phyloP scores from a whole-genome alignment of 2,329 filamentous ascomycete genomes.

The Epichloe baconii region DNA sequence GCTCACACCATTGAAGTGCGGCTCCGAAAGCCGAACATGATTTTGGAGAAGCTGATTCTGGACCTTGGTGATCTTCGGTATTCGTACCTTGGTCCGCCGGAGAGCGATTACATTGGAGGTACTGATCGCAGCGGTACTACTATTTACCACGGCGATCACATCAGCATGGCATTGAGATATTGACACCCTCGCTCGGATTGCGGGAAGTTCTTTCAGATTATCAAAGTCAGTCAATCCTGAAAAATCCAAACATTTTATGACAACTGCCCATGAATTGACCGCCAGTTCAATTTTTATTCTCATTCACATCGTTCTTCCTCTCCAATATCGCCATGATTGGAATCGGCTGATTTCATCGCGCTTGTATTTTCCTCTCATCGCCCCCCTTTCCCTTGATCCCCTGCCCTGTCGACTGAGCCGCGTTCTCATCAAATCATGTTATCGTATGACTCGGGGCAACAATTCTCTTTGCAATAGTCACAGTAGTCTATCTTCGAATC shows the following conservation, averaged over 20 bases:
- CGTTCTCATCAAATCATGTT: too few relatives aligned
- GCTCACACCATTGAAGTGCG: slow-evolving; percentile 17
- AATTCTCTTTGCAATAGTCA: background rate
- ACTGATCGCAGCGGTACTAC: background rate
- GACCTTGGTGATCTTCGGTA: slow-evolving; percentile 19
- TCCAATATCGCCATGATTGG: too few relatives aligned
- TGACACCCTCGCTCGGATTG: background rate
- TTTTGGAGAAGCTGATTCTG: slow-evolving; percentile 24
- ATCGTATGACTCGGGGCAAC: background rate
- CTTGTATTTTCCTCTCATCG: too few relatives aligned
- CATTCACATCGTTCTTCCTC: too few relatives aligned
- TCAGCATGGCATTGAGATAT: slow-evolving; percentile 4
- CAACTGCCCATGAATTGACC: too few relatives aligned
- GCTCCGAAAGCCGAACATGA: slow-evolving; percentile 20
- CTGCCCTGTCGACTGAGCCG: too few relatives aligned
- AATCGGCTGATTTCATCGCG: too few relatives aligned
- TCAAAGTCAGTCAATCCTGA: too few relatives aligned
- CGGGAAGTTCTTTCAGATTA: background rate
- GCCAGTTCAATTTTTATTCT: too few relatives aligned
- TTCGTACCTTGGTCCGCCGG: slow-evolving; percentile 24
- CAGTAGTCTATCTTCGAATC: background rate
- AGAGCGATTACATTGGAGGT: slow-evolving; percentile 13
- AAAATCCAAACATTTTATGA: too few relatives aligned
- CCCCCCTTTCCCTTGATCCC: too few relatives aligned
- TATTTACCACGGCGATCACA: slow-evolving; percentile 1